Evolutionary conservation across 768 basidiomycete genomes (phyloP), one percentile per base, ranked within the genome.

Genomic region (Nevesoporus exiguus): DNA sequence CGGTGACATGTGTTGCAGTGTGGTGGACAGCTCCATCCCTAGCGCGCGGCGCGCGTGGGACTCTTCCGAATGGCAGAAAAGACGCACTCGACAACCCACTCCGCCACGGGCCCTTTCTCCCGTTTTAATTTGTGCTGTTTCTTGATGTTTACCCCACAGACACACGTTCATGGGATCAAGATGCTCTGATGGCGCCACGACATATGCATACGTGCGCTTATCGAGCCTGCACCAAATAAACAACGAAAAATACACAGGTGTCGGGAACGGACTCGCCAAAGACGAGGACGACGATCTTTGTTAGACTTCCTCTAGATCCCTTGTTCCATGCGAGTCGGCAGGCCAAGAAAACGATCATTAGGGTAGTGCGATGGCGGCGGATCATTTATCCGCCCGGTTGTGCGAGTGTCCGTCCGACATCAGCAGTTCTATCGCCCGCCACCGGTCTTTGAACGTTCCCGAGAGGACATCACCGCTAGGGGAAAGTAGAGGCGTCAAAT

Each of bases 61-160:
- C n/a, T n/a, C 36, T 34, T 56, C 55, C 67, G 40, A 69, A 68
- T 69, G 67, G 66, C 66, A 60, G 44, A 68, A 69, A 68, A 61
- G 63, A 67, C 66, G 63, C 66, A 67, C 10, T 36, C 19, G 15
- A 33, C 30, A n/a, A 33, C 42, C 24, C 49, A 37, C 51, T 34
- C 56, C 55, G 55, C 58, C 63, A 60, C 65, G 54, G 48, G 37
- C 54, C 43, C 42, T 14, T 45, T 45, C 24, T 24, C 6, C 19
- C 31, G 15, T 29, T 36, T 49, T 54, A 27, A 34, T 53, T 42
- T 42, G 3, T 40, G 7, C 31, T 31, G 44, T 54, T 57, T 48
- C 47, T 31, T 15, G 10, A 7, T 43, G 45, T 52, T 47, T 51
- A 47, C 49, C 48, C 57, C 57, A 14, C 57, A 57, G 31, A 46